phyloP scores from a whole-genome alignment of 495 filamentous ascomycete genomes.

The Trichoderma reesei region DNA sequence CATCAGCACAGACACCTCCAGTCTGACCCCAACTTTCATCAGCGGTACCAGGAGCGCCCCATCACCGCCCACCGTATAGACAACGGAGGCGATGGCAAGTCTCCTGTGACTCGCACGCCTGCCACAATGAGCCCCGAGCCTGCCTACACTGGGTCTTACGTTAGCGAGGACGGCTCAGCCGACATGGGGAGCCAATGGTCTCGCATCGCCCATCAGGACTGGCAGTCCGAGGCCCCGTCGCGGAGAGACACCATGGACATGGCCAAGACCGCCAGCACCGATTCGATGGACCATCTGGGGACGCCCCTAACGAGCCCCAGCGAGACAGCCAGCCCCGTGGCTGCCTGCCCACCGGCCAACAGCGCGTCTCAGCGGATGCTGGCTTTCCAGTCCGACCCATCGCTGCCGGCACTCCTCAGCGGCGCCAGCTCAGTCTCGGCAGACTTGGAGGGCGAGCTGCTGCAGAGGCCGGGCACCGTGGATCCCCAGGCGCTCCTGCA shows the following conservation, averaged over 20 bases:
- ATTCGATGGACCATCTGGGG: slow-evolving; percentile 26
- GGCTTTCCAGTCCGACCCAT: slow-evolving; percentile 62
- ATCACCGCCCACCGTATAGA: slow-evolving; percentile 33
- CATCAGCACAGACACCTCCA: slow-evolving; percentile 31
- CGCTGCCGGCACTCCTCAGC: slow-evolving; percentile 64
- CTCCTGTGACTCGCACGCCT: background rate
- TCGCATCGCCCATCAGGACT: background rate
- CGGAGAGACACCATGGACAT: slow-evolving; percentile 1
- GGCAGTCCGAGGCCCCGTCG: slow-evolving; percentile 16
- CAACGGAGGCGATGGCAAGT: background rate
- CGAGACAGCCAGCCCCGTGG: slow-evolving; percentile 47
- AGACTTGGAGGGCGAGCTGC: slow-evolving; percentile 44
- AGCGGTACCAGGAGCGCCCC: slow-evolving; percentile 31
- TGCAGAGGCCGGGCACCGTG: slow-evolving; percentile 37
- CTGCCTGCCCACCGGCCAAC: slow-evolving; percentile 41
- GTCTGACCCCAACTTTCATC: slow-evolving; percentile 38
- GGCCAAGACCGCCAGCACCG: slow-evolving; percentile 22
- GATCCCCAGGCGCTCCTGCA: slow-evolving; percentile 27
- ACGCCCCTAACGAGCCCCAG: slow-evolving; percentile 40
- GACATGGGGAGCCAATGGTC: slow-evolving; percentile 1
- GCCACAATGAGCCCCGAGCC: background rate
- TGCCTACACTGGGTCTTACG: background rate
- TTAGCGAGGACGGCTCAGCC: background rate
- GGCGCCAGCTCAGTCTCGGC: slow-evolving; percentile 73
- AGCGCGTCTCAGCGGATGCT: slow-evolving; percentile 49